Base-by-base conservation (phyloP, 2,329 filamentous ascomycete genomes). In the Diaporthe helianthi region DNA sequence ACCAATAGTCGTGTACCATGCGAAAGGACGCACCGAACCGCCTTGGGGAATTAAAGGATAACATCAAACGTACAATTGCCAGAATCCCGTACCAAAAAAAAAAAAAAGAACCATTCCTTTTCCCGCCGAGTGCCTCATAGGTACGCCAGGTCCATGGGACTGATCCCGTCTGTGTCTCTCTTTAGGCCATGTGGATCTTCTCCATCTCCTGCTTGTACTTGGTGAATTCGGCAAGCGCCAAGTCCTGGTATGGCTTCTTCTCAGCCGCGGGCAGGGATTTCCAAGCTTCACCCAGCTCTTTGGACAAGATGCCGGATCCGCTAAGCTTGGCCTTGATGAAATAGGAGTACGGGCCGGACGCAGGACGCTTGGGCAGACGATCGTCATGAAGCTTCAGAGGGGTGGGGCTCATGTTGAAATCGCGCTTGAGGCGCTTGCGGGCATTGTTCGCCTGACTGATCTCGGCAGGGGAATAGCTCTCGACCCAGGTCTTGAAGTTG, bases 391-490 rank as follows among this genome's bases (percentile, higher is more conserved):
- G 81, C 58, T 38, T 65, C 4, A 5, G 13, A 5, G n/a, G 51
- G 24, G 38, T 3, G 26, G 67, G 52, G 72, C 75, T 74, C 72
- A 76, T 74, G 60, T 74, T 71, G 64, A 74, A 74, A 67, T 81
- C 79, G 65, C 75, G 79, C 68, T 76, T 77, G 55, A 89, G 80
- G 31, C 71, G 71, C 9, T 54, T 71, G 68, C 87, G 87, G 26
- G 85, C 84, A 2, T 71, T 72, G 79, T 86, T 88, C 71, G 86
- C 86, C 2, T 77, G 71, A 58, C 74, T 71, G 65, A 87, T 83
- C 36, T 79, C 76, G 63, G 76, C 74, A 3, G 79, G 76, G 4
- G 81, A 76, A 73, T 83, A 75, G 33, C 76, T 78, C 70, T 83
- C 78, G n/a, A 88, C 76, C 86, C 86, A 89, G 19, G 79, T 76